Evolutionary conservation across 2,329 filamentous ascomycete species (phyloP), one percentile per base, ranked within the genome.

Genomic region (Hymenoscyphus fructigenus): DNA sequence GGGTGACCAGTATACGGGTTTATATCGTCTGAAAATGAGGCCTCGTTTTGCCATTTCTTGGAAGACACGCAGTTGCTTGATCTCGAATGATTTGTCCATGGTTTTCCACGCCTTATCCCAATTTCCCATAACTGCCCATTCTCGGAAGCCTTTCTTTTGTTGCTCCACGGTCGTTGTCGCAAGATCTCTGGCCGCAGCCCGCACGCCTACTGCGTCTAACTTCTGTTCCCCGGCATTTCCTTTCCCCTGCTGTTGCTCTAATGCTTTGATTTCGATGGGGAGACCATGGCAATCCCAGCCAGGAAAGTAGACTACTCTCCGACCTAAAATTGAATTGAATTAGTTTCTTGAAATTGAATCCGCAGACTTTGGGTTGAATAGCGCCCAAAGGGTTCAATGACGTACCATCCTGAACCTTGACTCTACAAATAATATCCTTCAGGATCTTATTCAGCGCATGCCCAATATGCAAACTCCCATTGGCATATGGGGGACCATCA

Each of bases 241-340:
- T 56, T 73, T 64, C 41, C 66, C 66, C 44, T 68, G 68, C 23
- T 71, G 64, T 64, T 71, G 73, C 50, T 72, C 76, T 17, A 99
- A 84, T 28, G 93, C 95, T 79, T 98, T 99, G 72, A 98, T 84
- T 82, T 99, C 95, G 74, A 99, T 99, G 0, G 95, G 95, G 59
- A 99, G 84, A 0, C 95, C 95, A 81, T 99, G 95, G 70, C 95
- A 99, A 76, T 99, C 96, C 95, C 95, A 99, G 57, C 95, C 94
- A 1, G 95, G 95, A 17, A 93, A 83, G 74, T 96, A 99, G 47
- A 88, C 83, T 38, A 98, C 88, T 67, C 86, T 84, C 70, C 85
- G 88, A 20, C 92, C 73, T 78, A 36, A 29, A 67, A 36, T 59
- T 20, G 12, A n/a, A n/a, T 17, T 12, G 9, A 3, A 56, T 56